Percentiles rank a stretch among this genome's conserved stretches.
These are phyloP conservation scores for Zoysia pacifica DNA, from an alignment of 176 grass and related monocot genomes.

Conservation along the genomic window DNA sequence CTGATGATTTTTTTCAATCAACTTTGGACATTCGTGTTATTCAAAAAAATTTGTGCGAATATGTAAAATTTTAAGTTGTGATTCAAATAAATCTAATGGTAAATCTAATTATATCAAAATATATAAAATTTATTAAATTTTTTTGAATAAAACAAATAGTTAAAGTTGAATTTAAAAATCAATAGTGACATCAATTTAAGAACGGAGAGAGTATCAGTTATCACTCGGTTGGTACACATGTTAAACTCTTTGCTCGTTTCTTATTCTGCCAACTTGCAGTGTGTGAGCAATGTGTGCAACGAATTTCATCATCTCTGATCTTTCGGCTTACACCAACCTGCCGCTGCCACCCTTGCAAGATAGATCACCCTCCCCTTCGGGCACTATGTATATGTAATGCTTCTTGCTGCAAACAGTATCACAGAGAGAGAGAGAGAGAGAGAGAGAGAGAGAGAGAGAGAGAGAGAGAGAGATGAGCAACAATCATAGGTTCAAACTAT, in stretches of 20 bases:
- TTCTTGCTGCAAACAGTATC: conserved; percentile 5
- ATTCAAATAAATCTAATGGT: too few species aligned
- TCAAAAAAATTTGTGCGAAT: too few species aligned
- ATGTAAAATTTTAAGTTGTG: too few species aligned
- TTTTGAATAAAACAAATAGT: too few species aligned
- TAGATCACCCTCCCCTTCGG: neutral
- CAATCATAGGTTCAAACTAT: conserved; percentile 44
- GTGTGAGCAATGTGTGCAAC: neutral
- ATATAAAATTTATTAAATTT: too few species aligned
- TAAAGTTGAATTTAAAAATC: too few species aligned
- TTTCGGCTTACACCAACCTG: neutral
- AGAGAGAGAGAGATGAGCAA: conserved; percentile 49
- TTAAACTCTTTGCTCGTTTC: conserved; percentile 29
- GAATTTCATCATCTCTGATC: neutral
- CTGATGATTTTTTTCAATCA: too few species aligned
- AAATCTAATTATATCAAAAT: too few species aligned
- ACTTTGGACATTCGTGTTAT: too few species aligned
- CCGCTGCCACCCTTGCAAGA: conserved; percentile 24
- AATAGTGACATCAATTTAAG: too few species aligned
- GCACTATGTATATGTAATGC: neutral
- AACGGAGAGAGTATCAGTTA: too few species aligned
- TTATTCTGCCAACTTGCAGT: conserved; percentile 15
- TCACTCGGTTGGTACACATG: neutral
- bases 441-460: too few species aligned
- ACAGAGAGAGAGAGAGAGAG: conserved; percentile 9